Evolutionary conservation across 2,329 filamentous ascomycete genomes (phyloP), one percentile per base, ranked within the genome.

Genomic region (Daldinia sp.): DNA sequence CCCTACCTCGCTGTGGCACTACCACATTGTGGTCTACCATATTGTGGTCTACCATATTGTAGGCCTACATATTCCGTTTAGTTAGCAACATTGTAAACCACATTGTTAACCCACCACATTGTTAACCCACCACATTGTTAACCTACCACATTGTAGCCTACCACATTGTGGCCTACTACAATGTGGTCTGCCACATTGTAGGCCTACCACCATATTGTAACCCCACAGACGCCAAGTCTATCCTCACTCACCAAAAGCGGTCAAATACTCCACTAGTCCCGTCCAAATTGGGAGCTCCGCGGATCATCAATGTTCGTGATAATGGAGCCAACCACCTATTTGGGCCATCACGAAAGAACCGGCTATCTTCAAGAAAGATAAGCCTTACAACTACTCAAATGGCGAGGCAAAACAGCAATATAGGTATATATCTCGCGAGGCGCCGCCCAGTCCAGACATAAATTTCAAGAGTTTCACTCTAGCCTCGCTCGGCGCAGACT

Each of bases 241-340:
- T 65, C 41, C 20, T 61, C 30, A 61, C 56, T 68, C 57, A 48
- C 69, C 64, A 50, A 63, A 72, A 67, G 12, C 18, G 50, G 69
- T 28, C 62, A 65, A 57, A 51, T 63, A 37, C 67, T 72, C 67
- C 67, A 72, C 64, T 65, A 65, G 63, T 62, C 50, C 30, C 64
- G 18, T 70, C 67, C 69, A 48, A 70, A 68, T 70, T 62, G 54
- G 64, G 69, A 61, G n/a, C 54, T 68, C 28, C 20, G 67, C 63
- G 63, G 65, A 41, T 67, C 54, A 65, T 71, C 51, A 50, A 60
- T 61, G 68, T 65, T 69, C 62, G 67, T 69, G 69, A 71, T 67
- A 50, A 67, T 60, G 48, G 46, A 59, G 26, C 54, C 59, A 63
- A 54, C 60, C 63, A 65, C 63, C 59, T 60, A 20, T 65, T 71